phyloP scores from a whole-genome alignment of 192 early-diverging fungal genomes.

The Fimicolochytrium jonesii region DNA sequence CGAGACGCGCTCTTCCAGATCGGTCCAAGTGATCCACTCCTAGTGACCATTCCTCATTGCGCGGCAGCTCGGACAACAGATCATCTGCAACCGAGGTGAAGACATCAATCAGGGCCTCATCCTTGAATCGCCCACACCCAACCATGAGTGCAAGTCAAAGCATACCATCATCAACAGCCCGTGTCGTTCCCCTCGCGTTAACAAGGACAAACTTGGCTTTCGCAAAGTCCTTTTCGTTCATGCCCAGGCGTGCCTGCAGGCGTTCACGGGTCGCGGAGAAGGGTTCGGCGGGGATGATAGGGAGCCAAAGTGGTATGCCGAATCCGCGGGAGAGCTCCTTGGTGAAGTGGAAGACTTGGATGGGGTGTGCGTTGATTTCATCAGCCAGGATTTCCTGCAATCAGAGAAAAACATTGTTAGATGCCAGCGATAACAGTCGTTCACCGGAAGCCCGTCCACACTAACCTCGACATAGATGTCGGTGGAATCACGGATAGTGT shows the following conservation, averaged over 20 bases:
- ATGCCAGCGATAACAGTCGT: no score
- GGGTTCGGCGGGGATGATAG: conserved; percentile 45
- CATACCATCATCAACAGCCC: conserved; percentile 44
- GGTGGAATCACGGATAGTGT: conserved; percentile 7
- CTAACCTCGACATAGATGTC: conserved; percentile 12
- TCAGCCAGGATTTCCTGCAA: conserved; percentile 5
- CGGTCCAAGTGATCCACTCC: conserved; percentile 47
- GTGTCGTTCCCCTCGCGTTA: neutral
- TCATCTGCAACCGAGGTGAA: conserved; percentile 27
- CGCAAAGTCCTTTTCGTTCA: conserved; percentile 79
- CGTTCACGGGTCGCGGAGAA: conserved; percentile 69
- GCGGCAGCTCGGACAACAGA: conserved; percentile 23
- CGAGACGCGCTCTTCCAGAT: conserved; percentile 24
- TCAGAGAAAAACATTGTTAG: conserved; percentile 1
- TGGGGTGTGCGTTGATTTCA: conserved; percentile 26
- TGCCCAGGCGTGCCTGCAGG: conserved; percentile 63
- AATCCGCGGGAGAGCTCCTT: conserved; percentile 65
- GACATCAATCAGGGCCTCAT: no score
- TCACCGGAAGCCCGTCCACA: neutral
- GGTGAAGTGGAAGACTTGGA: conserved; percentile 76
- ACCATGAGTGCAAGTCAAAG: neutral
- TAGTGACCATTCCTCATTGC: conserved; percentile 15
- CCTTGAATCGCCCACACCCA: no score
- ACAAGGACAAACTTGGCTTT: conserved; percentile 55
- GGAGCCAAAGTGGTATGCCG: conserved; percentile 72